phyloP scores from a whole-genome alignment of 257 asterid species.

The Forsythia suspensa region DNA sequence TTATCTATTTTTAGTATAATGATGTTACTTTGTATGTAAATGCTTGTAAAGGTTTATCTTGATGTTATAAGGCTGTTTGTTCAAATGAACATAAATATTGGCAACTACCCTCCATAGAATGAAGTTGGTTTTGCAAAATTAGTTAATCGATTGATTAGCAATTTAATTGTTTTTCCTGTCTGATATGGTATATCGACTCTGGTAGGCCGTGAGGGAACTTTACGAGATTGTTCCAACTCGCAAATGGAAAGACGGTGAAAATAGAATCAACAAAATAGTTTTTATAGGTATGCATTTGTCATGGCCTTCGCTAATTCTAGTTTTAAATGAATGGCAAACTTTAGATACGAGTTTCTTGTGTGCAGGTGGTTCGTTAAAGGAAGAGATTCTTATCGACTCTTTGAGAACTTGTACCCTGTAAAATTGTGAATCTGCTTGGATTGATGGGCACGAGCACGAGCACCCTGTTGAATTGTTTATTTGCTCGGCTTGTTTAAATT shows the following conservation, averaged over 20 bases:
- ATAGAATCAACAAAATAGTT: conserved; percentile 67
- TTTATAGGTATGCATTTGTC: conserved; percentile 62
- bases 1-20: too few species aligned
- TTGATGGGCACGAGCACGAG: neutral
- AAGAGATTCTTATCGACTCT: conserved; percentile 56
- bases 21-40: neutral
- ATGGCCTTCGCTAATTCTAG: neutral
- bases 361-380: conserved; percentile 73
- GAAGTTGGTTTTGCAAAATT: neutral
- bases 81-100: neutral
- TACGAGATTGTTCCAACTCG: conserved; percentile 90
- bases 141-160: neutral
- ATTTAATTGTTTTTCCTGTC: neutral
- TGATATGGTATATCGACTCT: conserved; percentile 9
- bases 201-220: conserved; percentile 91
- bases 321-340: conserved; percentile 1
- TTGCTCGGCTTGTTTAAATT: too few species aligned
- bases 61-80: neutral
- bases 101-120: neutral
- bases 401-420: conserved; percentile 49
- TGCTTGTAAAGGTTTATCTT: neutral
- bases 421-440: conserved; percentile 1
- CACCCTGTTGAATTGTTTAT: neutral
- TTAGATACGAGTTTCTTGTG: conserved; percentile 1
- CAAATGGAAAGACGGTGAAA: conserved; percentile 69